These are phyloP conservation scores for Saccharomycopsis sp. DNA, from an alignment of 805 yeast genomes.

Conservation along the genomic window DNA sequence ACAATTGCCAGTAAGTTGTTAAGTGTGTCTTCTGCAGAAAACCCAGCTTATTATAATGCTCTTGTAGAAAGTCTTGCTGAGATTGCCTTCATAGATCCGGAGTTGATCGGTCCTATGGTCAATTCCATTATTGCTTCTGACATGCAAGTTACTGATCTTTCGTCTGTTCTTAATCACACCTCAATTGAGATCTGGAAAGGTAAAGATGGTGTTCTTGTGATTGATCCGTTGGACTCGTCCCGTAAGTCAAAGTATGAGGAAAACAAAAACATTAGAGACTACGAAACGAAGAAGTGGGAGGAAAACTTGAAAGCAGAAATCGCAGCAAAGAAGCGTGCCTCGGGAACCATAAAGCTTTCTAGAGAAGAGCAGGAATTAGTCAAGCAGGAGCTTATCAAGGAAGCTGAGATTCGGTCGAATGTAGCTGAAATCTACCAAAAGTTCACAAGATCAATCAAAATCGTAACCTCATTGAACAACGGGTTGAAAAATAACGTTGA, in stretches of 20 bases:
- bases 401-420: slow-evolving; percentile 45
- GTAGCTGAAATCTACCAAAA: slow-evolving; percentile 35
- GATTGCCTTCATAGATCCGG: slow-evolving; percentile 54
- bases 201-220: slow-evolving; percentile 61
- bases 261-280: slow-evolving; percentile 74
- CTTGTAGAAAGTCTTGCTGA: slow-evolving; percentile 43
- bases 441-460: slow-evolving; percentile 43
- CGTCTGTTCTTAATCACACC: slow-evolving; percentile 37
- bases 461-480: slow-evolving; percentile 48
- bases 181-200: slow-evolving; percentile 60
- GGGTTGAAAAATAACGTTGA: slow-evolving; percentile 42
- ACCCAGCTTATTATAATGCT: slow-evolving; percentile 45
- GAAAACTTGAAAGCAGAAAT: slow-evolving; percentile 71
- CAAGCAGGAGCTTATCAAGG: slow-evolving; percentile 56
- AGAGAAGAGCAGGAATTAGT: slow-evolving; percentile 69
- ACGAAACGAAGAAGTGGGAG: slow-evolving; percentile 87
- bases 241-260: slow-evolving; percentile 36
- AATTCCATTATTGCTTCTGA: slow-evolving; percentile 37
- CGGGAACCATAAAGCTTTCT: slow-evolving; percentile 47
- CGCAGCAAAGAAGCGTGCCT: slow-evolving; percentile 43
- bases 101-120: slow-evolving; percentile 45
- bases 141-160: slow-evolving; percentile 29
- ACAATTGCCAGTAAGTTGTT: slow-evolving; percentile 21
- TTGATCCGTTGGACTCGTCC: slow-evolving; percentile 46
- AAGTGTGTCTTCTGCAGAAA: slow-evolving; percentile 17